Conservation (phyloP, 768 basidiomycete species). For the Tephrocybe rancida region DNA sequence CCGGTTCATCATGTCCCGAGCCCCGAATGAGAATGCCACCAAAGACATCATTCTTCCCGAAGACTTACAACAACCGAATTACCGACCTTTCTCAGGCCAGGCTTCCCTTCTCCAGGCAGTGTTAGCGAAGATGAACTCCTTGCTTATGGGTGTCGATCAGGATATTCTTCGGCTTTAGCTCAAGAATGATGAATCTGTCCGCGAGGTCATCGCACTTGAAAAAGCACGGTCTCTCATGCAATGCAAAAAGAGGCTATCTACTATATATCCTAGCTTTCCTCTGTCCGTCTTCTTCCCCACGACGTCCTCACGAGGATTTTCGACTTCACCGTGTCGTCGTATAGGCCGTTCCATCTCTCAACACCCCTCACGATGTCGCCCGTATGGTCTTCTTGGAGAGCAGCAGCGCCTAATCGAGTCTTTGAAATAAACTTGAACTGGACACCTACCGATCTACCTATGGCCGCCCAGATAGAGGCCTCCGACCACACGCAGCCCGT, state of each 20-base stretch:
- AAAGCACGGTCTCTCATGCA: neutral
- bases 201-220: neutral
- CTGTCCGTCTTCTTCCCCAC: neutral
- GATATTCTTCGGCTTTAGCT: conserved; percentile 3
- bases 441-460: neutral
- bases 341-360: neutral
- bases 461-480: neutral
- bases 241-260: neutral
- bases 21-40: too few relatives aligned
- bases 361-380: neutral
- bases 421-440: neutral
- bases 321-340: neutral
- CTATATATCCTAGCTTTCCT: neutral
- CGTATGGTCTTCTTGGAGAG: neutral
- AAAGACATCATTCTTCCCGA: too few relatives aligned
- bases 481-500: neutral
- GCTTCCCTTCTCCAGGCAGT: neutral
- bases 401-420: neutral
- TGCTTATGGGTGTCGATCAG: neutral
- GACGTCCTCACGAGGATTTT: neutral
- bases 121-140: neutral
- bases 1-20: too few relatives aligned
- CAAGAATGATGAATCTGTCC: neutral
- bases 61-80: neutral
- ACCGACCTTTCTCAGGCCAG: neutral